A percentile compares a stretch with the other conserved stretches of the same genome.
These are phyloP conservation scores for Herpetospermum pedunculosum DNA, from an alignment of 306 rosid species.

Conservation along the genomic window DNA sequence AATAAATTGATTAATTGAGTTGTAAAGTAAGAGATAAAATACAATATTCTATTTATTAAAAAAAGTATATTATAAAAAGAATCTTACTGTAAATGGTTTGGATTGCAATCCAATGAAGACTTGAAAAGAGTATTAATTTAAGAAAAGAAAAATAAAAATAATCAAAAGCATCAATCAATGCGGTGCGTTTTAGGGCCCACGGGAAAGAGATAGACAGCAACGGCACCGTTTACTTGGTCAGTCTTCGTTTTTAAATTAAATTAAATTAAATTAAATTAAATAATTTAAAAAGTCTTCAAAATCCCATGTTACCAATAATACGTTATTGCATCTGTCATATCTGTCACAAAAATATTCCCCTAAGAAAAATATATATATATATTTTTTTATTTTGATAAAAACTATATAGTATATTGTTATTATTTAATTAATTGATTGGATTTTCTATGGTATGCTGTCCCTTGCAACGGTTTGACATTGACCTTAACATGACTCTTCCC, in stretches of 20 bases:
- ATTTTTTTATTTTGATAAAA: too few species aligned
- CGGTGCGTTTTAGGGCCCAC: conserved; percentile 2
- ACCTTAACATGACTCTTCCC: neutral
- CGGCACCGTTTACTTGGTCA: conserved; percentile 6
- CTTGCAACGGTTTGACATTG: conserved; percentile 1
- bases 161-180: neutral
- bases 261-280: neutral
- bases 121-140: neutral
- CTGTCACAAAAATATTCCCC: neutral
- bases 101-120: neutral
- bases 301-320: neutral
- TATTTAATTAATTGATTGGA: neutral
- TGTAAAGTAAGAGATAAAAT: neutral
- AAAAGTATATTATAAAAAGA: neutral
- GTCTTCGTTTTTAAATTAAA: neutral
- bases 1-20: neutral
- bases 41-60: neutral
- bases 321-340: neutral
- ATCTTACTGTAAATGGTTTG: neutral
- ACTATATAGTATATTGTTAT: neutral
- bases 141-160: neutral
- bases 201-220: neutral
- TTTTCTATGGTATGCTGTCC: neutral
- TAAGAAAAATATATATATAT: neutral
- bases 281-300: neutral